phyloP scores from a whole-genome alignment of 2,329 filamentous ascomycete species.

The Sarocladium kiliense region DNA sequence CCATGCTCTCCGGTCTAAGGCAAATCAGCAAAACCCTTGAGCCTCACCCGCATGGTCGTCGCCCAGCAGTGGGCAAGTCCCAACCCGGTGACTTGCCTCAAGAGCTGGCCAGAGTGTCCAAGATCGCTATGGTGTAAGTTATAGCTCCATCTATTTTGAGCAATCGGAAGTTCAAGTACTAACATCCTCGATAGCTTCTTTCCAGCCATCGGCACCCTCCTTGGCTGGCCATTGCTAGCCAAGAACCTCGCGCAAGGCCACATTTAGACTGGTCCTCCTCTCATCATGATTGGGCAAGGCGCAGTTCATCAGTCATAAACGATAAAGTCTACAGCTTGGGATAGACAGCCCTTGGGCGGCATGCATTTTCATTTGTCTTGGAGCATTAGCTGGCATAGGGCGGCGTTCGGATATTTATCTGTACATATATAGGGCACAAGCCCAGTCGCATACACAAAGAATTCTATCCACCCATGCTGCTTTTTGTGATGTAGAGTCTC shows the following conservation, averaged over 20 bases:
- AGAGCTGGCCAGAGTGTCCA: slow-evolving; percentile 5
- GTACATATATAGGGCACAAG: neutral
- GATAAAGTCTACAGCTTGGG: too few species aligned
- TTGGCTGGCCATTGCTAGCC: slow-evolving; percentile 1
- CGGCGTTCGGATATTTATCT: neutral
- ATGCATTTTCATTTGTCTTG: neutral
- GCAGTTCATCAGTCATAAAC: too few species aligned
- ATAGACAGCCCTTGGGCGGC: neutral
- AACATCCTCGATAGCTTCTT: slow-evolving; percentile 9
- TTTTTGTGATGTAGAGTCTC: too few species aligned
- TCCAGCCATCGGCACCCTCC: slow-evolving; percentile 6
- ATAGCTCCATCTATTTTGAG: too few species aligned
- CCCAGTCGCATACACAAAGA: neutral
- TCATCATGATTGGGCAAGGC: too few species aligned
- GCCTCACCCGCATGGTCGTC: slow-evolving; percentile 6
- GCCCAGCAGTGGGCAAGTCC: neutral
- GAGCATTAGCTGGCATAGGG: neutral
- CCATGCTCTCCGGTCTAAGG: slow-evolving; percentile 1
- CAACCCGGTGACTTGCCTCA: slow-evolving; percentile 1
- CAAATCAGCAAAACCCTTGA: slow-evolving; percentile 2
- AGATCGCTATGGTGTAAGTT: slow-evolving; percentile 7
- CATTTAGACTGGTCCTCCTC: too few species aligned
- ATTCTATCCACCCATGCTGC: too few species aligned
- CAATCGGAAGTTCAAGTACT: too few species aligned
- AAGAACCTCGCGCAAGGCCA: slow-evolving; percentile 4